phyloP scores from a whole-genome alignment of 331 rosid genomes.

The Dryas integrifolia region DNA sequence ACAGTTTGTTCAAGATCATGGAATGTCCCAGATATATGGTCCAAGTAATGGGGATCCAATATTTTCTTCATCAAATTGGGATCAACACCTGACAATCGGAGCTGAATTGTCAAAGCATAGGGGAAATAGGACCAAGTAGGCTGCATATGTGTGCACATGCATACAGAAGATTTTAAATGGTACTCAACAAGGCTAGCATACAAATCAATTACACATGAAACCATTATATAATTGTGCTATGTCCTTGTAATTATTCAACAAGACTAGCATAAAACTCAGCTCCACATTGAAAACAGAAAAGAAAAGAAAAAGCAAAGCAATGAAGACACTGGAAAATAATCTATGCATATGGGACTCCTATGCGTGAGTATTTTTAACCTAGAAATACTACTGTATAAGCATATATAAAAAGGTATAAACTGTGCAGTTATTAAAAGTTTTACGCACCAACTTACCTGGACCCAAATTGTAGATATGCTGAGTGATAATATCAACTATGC shows the following conservation, averaged over 20 bases:
- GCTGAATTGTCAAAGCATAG: conserved; percentile 18
- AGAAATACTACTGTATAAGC: not conserved
- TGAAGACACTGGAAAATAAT: not conserved
- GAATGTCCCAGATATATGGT: conserved; percentile 46
- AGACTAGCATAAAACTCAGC: not conserved
- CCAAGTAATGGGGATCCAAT: conserved; percentile 56
- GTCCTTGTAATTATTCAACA: conserved; percentile 2
- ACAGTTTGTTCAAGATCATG: conserved; percentile 49
- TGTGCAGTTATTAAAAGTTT: conserved; percentile 7
- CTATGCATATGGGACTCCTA: not conserved
- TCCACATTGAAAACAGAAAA: too few species aligned
- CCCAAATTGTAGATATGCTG: conserved; percentile 89
- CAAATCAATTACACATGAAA: too few species aligned
- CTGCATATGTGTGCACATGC: too few species aligned
- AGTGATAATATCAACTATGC: conserved; percentile 47
- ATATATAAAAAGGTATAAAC: not conserved
- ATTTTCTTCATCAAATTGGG: conserved; percentile 53
- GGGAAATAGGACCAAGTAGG: not conserved
- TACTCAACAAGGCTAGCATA: too few species aligned
- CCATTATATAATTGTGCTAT: not conserved
- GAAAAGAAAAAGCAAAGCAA: not conserved
- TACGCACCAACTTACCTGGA: conserved; percentile 52
- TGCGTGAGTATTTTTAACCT: not conserved
- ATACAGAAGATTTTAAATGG: not conserved
- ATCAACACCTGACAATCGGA: conserved; percentile 56